Evolutionary conservation across 2,329 filamentous ascomycete genomes (phyloP).

Genomic region (Curvularia eragrostidis): DNA sequence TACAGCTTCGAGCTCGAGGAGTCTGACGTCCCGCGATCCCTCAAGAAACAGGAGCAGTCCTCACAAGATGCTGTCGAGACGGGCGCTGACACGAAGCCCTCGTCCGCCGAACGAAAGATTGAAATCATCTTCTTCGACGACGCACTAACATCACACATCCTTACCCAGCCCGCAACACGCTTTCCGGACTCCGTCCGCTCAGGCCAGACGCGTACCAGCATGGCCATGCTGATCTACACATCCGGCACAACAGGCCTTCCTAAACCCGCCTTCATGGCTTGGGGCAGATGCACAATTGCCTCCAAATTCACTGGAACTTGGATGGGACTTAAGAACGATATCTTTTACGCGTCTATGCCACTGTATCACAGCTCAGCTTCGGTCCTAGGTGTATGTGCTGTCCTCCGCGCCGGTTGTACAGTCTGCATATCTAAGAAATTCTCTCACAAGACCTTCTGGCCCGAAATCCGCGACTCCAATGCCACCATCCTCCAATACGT

Average conservation of each 20-base stretch:
- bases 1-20: slow-evolving; percentile 37
- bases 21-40: slow-evolving; percentile 22
- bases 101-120: slow-evolving; percentile 26
- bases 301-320: slow-evolving; percentile 30
- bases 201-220: slow-evolving; percentile 32
- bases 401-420: slow-evolving; percentile 38
- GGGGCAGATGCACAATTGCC: slow-evolving; percentile 33
- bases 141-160: slow-evolving; percentile 35
- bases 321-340: slow-evolving; percentile 38
- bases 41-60: slow-evolving; percentile 30
- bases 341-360: slow-evolving; percentile 50
- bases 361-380: slow-evolving; percentile 48
- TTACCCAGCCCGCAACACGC: slow-evolving; percentile 37
- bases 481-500: slow-evolving; percentile 51
- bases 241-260: slow-evolving; percentile 49
- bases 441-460: slow-evolving; percentile 50
- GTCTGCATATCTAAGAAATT: slow-evolving; percentile 42
- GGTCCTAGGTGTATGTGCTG: slow-evolving; percentile 37
- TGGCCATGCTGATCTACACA: slow-evolving; percentile 51
- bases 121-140: slow-evolving; percentile 44
- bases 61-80: slow-evolving; percentile 15
- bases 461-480: slow-evolving; percentile 43
- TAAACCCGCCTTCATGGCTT: slow-evolving; percentile 45
- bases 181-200: slow-evolving; percentile 38
- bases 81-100: slow-evolving; percentile 17